phyloP scores from a whole-genome alignment of 2,329 filamentous ascomycete species.

The Aspergillus sp. region DNA sequence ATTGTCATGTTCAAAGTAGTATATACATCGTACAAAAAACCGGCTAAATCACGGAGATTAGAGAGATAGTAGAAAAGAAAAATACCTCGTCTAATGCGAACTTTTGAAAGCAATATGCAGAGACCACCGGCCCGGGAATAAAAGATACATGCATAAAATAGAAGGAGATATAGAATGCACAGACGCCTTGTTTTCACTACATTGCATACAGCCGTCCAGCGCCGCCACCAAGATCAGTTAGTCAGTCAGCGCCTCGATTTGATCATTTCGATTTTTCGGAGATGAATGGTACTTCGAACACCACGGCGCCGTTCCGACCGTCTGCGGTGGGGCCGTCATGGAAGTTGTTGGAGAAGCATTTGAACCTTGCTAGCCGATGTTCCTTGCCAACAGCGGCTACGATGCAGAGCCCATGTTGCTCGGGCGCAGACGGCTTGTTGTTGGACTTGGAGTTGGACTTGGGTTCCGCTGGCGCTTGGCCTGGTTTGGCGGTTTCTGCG shows the following conservation, averaged over 20 bases:
- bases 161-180: not conserved
- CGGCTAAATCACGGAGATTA: not conserved
- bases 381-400: constrained; percentile 86
- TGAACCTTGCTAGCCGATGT: constrained; percentile 82
- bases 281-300: constrained; percentile 73
- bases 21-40: constrained; percentile 1
- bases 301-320: constrained; percentile 79
- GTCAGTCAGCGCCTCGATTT: constrained; percentile 6
- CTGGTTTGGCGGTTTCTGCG: constrained; percentile 29
- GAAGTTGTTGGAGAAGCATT: constrained; percentile 47
- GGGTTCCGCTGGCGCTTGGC: constrained; percentile 23
- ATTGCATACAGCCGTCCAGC: not conserved
- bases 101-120: constrained; percentile 16
- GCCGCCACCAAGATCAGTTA: not conserved
- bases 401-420: constrained; percentile 68
- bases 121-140: constrained; percentile 16
- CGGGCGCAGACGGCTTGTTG: constrained; percentile 41
- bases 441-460: constrained; percentile 24
- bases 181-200: constrained; percentile 10
- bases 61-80: not conserved
- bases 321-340: constrained; percentile 34
- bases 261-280: constrained; percentile 17
- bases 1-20: not conserved
- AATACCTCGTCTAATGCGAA: not conserved
- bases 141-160: constrained; percentile 11